These are phyloP conservation scores for Phytophthora uliginosa DNA, from an alignment of 352 stramenopile species.

Conservation along the genomic window DNA sequence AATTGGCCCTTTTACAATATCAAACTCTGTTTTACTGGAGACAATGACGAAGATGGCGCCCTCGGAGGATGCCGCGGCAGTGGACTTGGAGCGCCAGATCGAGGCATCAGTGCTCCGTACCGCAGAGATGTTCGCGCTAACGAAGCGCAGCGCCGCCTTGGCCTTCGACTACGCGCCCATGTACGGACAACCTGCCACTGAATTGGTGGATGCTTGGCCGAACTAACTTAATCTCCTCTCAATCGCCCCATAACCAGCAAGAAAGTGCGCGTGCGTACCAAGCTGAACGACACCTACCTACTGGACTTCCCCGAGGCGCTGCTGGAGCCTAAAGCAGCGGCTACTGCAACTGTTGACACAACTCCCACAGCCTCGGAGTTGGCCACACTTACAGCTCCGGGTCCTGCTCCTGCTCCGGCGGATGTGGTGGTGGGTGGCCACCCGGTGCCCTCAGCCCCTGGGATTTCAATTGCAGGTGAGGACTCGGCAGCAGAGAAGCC, in stretches of 20 bases:
- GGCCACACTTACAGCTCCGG: not conserved
- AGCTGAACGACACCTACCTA: slow-evolving; percentile 66
- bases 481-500: slow-evolving; percentile 24
- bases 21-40: too few species aligned
- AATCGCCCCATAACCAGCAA: slow-evolving; percentile 51
- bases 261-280: slow-evolving; percentile 76
- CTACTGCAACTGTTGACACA: slow-evolving; percentile 11
- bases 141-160: slow-evolving; percentile 58
- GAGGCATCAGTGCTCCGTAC: slow-evolving; percentile 73
- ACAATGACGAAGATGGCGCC: slow-evolving; percentile 10
- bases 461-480: slow-evolving; percentile 26
- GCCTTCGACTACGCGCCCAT: slow-evolving; percentile 70
- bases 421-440: slow-evolving; percentile 26
- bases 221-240: slow-evolving; percentile 9
- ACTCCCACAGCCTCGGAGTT: slow-evolving; percentile 13
- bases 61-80: slow-evolving; percentile 3
- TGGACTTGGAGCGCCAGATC: slow-evolving; percentile 52
- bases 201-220: not conserved
- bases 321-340: slow-evolving; percentile 38
- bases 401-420: slow-evolving; percentile 5
- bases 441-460: slow-evolving; percentile 26
- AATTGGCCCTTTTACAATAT: too few species aligned
- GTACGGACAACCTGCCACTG: slow-evolving; percentile 29
- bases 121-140: slow-evolving; percentile 77
- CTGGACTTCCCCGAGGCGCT: slow-evolving; percentile 67